Evolutionary conservation across 2,329 filamentous ascomycete genomes (phyloP).

Genomic region (Gliomastix tumulicola): DNA sequence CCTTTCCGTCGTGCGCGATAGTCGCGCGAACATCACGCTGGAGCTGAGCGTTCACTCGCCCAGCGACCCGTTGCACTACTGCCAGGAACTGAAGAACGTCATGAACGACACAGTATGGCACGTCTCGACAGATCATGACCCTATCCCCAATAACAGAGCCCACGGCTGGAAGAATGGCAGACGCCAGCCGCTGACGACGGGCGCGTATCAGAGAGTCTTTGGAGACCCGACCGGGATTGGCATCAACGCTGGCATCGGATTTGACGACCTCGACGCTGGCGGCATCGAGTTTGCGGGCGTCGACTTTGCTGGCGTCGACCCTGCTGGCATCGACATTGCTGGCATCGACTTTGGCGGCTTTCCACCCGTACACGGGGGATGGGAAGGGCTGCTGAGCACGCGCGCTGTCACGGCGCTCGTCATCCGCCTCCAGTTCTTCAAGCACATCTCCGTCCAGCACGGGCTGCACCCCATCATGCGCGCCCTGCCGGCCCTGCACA

Average conservation of each 20-base stretch:
- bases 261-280: too few species aligned
- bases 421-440: background rate
- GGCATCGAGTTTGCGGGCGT: too few species aligned
- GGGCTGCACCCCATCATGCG: background rate
- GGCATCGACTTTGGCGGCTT: background rate
- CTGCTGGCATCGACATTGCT: too few species aligned
- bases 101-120: slow-evolving; percentile 1
- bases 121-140: background rate
- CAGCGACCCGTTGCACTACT: background rate
- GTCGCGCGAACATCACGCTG: background rate
- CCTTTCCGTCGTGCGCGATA: background rate
- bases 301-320: too few species aligned
- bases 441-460: background rate
- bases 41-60: slow-evolving; percentile 2
- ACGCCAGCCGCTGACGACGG: background rate
- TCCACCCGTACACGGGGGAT: too few species aligned
- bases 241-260: too few species aligned
- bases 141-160: background rate
- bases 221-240: background rate
- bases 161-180: background rate
- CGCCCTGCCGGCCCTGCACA: background rate
- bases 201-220: background rate
- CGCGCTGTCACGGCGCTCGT: background rate
- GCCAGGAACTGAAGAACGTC: background rate
- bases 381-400: background rate